Percentiles rank a stretch among this genome's conserved stretches.
phyloP scores from a whole-genome alignment of 306 rosid genomes.

The Mimosa pudica region DNA sequence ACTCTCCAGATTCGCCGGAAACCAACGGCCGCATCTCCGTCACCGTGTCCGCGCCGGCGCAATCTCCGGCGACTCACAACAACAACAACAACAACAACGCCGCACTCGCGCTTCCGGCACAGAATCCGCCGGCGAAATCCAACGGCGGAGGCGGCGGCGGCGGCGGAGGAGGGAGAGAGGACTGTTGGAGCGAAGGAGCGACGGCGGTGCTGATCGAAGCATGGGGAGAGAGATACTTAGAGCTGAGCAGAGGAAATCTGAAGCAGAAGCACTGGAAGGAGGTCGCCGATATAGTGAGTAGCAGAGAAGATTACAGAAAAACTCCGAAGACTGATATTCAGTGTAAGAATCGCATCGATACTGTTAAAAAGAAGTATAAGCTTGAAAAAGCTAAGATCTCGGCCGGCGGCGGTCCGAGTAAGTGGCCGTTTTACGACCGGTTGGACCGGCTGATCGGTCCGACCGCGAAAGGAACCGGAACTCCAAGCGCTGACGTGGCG shows the following conservation, averaged over 20 bases:
- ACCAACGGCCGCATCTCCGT: background rate
- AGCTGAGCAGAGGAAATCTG: slow-evolving; percentile 93
- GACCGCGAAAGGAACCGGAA: slow-evolving; percentile 49
- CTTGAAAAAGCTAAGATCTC: slow-evolving; percentile 79
- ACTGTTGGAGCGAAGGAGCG: slow-evolving; percentile 97
- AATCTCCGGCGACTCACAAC: background rate
- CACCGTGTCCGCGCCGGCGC: background rate
- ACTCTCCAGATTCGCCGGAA: background rate
- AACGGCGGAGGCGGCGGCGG: slow-evolving; percentile 54
- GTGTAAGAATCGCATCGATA: slow-evolving; percentile 96
- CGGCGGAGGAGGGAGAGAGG: slow-evolving; percentile 86
- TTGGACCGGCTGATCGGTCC: slow-evolving; percentile 81
- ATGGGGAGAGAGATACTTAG: slow-evolving; percentile 96
- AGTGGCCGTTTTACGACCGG: slow-evolving; percentile 76
- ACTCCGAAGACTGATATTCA: slow-evolving; percentile 82
- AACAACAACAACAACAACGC: slow-evolving; percentile 32
- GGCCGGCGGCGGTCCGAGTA: slow-evolving; percentile 61
- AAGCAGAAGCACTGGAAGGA: slow-evolving; percentile 99
- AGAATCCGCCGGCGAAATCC: slow-evolving; percentile 43
- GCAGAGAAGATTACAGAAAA: slow-evolving; percentile 72
- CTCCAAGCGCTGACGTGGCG: background rate
- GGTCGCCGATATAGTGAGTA: slow-evolving; percentile 87
- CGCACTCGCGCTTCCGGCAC: slow-evolving; percentile 74
- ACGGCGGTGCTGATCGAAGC: slow-evolving; percentile 94
- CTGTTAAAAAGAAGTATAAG: slow-evolving; percentile 96